Evolutionary conservation across 208 protist genomes (phyloP), one percentile per base, ranked within the genome.

Genomic region (Leishmania arabica): DNA sequence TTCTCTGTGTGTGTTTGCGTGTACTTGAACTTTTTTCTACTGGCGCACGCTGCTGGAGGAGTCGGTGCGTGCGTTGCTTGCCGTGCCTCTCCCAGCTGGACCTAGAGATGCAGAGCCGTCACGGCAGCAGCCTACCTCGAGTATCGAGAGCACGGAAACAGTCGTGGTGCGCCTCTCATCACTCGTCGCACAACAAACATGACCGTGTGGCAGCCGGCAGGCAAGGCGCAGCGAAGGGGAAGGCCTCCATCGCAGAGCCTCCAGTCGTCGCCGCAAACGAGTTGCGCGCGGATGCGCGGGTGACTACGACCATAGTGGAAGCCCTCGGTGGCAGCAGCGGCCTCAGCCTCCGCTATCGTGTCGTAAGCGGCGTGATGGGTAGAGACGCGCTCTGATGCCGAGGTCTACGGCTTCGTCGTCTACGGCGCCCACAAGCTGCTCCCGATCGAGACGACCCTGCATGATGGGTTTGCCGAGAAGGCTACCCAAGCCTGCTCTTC

Each of bases 201-300:
- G 7, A 62, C 8, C 19, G 56, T 62, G 19, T 21, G 3, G 31
- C 31, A 42, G 53, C 51, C 2, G 78, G 19, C 31, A 54, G 2
- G 56, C 24, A 62, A n/a, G 56, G 49, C 5, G 49, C 75, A 24
- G 81, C 72, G 21, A 82, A 90, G 54, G 73, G 84, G 1, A 87
- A 87, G 71, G 42, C 64, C 47, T 37, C 86, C 86, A 80, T 54
- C 87, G 64, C 89, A 45, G 70, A 49, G 11, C 37, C 56, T 6
- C 62, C 64, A 3, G 64, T 64, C 24, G 76, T 84, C 1, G 77
- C 86, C n/a, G 83, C 78, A 17, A 87, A 86, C 60, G 45, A 88
- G 4, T 90, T 84, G 72, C 64, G 83, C n/a, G 79, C 84, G 1
- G 80, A 87, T 40, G 79, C 83, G 42, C 89, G 84, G 88, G 42